These are phyloP conservation scores for Fusarium bulbicola DNA, from an alignment of 2,329 filamentous ascomycete genomes.

Conservation along the genomic window DNA sequence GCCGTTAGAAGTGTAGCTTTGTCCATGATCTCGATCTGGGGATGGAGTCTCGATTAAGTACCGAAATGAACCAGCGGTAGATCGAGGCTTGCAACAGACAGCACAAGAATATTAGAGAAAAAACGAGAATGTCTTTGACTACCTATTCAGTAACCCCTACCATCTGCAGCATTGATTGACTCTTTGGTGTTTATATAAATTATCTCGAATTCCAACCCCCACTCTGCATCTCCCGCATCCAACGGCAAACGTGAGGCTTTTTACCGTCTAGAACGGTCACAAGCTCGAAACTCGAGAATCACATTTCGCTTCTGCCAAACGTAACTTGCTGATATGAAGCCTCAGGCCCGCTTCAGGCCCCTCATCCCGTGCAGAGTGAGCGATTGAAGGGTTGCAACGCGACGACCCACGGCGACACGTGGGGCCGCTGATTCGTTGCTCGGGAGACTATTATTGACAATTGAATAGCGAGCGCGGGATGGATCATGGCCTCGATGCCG, in stretches of 20 bases:
- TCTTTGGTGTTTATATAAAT: slow-evolving; percentile 36
- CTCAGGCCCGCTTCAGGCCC: slow-evolving; percentile 22
- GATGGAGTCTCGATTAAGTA: slow-evolving; percentile 12
- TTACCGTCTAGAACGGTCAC: slow-evolving; percentile 3
- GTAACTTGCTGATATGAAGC: slow-evolving; percentile 28
- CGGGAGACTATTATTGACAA: slow-evolving; percentile 10
- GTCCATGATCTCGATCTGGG: slow-evolving; percentile 44
- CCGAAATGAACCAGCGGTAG: neutral
- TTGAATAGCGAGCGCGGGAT: slow-evolving; percentile 12
- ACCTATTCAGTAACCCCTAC: neutral
- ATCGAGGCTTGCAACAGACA: neutral
- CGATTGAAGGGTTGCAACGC: slow-evolving; percentile 16
- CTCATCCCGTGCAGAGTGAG: slow-evolving; percentile 5
- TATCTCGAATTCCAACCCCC: slow-evolving; percentile 1
- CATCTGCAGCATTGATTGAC: neutral
- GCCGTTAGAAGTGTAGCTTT: slow-evolving; percentile 51
- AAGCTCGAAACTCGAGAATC: slow-evolving; percentile 6
- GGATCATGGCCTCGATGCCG: neutral
- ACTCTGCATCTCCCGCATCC: slow-evolving; percentile 2
- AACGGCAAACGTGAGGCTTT: slow-evolving; percentile 27
- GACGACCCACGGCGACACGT: slow-evolving; percentile 37
- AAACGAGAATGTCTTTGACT: slow-evolving; percentile 3
- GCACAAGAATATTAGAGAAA: slow-evolving; percentile 1
- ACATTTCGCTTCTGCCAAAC: slow-evolving; percentile 27
- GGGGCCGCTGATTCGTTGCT: slow-evolving; percentile 44